Base-by-base conservation (phyloP, 345 rosid species). In the Gossypium longicalyx region DNA sequence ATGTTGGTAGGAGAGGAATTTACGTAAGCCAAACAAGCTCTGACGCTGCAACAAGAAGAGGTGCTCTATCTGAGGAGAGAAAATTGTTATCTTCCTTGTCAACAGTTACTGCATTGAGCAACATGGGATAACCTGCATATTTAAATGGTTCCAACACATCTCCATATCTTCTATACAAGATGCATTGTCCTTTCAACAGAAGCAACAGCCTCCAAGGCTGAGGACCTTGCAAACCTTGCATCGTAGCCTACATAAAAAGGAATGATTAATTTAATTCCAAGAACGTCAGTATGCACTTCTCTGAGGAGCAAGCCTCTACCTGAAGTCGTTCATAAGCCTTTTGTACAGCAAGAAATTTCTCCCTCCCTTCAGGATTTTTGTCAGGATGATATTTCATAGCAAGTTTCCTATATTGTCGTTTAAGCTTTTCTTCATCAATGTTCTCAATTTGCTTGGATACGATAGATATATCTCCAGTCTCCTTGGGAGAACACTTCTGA, bases 201-300 rank as follows among this genome's bases (percentile, higher is more conserved):
- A 95, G 98, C 88, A 95, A 85, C 80, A 95, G 74, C 85, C 98
- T 91, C 99, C 99, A 95, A 57, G 97, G 86, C 78, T 95, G 99
- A 70, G 99, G 98, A 83, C 99, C 99, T 90, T 95, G 99, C 81
- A 95, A 80, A 68, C 99, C 99, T 95, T 95, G 99, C 91, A 95
- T 91, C 74, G 99, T 95, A 75, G 98, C 98, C 99, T 95, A 70
- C 52, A 73, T 47, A 75, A 76, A 82, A 71, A 83, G 67, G 27
- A 66, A 74, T 8, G 23, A 67, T 53, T 15, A 22, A 68, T 19
- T 76, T 57, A 9, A 58, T 27, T 58, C 47, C 41, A 56, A 43
- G 44, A 64, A 74, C 38, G 78, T 77, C 53, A 65, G 23, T 19
- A 53, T 73, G 60, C n/a, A 47, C 47, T 51, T 49, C 62, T 6